Evolutionary conservation across 2,329 filamentous ascomycete genomes (phyloP), one percentile per base, ranked within the genome.

Genomic region (Fusarium verticillioides): DNA sequence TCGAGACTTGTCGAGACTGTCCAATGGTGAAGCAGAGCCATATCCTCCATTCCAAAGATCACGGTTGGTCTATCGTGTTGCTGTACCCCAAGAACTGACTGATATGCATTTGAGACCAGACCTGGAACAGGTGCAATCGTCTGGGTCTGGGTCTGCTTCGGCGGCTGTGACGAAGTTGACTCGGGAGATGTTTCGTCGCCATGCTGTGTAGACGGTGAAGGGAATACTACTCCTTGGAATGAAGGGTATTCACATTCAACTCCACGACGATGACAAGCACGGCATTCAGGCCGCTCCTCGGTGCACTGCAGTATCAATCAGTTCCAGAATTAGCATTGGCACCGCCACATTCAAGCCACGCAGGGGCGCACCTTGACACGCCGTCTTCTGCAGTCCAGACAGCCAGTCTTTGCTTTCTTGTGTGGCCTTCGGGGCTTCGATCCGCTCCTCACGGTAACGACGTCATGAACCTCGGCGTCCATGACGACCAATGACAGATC

Each of bases 361-460:
- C 1, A 26, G 18, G 8, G 6, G n/a, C 46, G 5, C 2, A 67
- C 64, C 63, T 67, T 67, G 23, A 67, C 64, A 21, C 46, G 64
- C 1, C 64, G 64, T 30, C 63, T 61, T 15, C 64, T 67, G 21
- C 64, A 67, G 16, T 67, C 53, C 8, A 10, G 19, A 8, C 64
- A 67, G 2, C 64, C 64, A 3, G 64, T 67, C 39, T 47, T 67
- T 4, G 57, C 63, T 16, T 67, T 67, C 13, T 67, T 67, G 15
- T 67, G 64, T 19, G 63, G 44, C 19, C 53, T 47, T 37, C 64
- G 23, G 2, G 57, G 18, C 21, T 67, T 67, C 23, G 11, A 12
- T 32, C 34, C 64, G 18, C 32, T n/a, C 8, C 34, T 37, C 43
- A 18, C 23, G 11, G 19, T 4, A 13, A 16, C 8, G 32, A 36